Evolutionary conservation across 2,329 filamentous ascomycete species (phyloP).

Genomic region (Penicillium sp.): DNA sequence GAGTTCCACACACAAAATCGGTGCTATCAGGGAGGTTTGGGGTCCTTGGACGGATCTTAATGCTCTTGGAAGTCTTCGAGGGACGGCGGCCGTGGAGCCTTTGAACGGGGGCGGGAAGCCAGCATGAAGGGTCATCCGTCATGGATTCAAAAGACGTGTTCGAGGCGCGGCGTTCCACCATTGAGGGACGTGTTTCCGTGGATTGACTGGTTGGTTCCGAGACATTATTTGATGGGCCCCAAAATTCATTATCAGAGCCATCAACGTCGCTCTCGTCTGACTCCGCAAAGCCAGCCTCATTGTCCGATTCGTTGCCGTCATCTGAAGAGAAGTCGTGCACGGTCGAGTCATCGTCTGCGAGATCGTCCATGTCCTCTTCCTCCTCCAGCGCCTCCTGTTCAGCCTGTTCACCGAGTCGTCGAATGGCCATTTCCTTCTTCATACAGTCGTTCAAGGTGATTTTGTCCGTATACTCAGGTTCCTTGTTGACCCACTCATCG

Average conservation of each 20-base stretch:
- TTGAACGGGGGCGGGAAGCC: conserved; percentile 33
- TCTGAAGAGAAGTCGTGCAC: conserved; percentile 52
- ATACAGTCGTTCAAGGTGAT: conserved; percentile 89
- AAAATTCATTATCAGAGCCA: conserved; percentile 65
- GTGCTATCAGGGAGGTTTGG: conserved; percentile 94
- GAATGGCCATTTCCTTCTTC: conserved; percentile 83
- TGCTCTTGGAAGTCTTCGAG: conserved; percentile 35
- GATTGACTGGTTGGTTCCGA: conserved; percentile 57
- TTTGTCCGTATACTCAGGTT: conserved; percentile 62
- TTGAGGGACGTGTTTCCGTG: conserved; percentile 48
- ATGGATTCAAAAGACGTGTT: conserved; percentile 57
- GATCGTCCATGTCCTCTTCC: conserved; percentile 63
- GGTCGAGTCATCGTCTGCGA: conserved; percentile 64
- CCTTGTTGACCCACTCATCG: conserved; percentile 86
- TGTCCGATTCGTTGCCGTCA: conserved; percentile 78
- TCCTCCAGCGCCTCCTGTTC: conserved; percentile 85
- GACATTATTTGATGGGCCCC: conserved; percentile 50
- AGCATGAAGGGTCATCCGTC: conserved; percentile 33
- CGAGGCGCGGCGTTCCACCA: conserved; percentile 49
- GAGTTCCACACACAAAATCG: conserved; percentile 96
- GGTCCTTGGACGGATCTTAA: conserved; percentile 64
- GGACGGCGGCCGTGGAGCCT: conserved; percentile 33
- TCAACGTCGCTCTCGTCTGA: conserved; percentile 64
- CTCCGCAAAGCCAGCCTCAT: conserved; percentile 69
- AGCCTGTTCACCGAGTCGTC: conserved; percentile 80